Evolutionary conservation across 768 basidiomycete species (phyloP), one percentile per base, ranked within the genome.

Genomic region (Tylopilus sp.): DNA sequence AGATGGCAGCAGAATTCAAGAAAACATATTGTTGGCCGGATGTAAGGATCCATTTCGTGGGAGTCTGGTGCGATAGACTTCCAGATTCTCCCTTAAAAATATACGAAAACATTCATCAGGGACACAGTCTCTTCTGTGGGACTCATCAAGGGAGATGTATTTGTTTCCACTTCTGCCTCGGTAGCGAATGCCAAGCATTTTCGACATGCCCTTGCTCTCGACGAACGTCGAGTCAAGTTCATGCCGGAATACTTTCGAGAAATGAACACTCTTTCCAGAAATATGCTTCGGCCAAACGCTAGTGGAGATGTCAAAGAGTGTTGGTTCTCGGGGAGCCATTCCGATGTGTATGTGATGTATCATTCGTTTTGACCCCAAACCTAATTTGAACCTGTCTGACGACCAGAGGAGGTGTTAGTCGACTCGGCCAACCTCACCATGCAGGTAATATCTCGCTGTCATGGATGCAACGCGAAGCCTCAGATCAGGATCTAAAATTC

Each of bases 1-100:
- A 28, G 26, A 31, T 15, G 56, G 57, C 54, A 44, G 30, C 18
- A 1, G 30, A 33, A 9, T 71, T 71, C 64, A 71, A 69, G 47
- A 44, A 44, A 11, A 56, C 48, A 0, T 71, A 66, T 33, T 69
- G 61, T 21, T 35, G 62, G 36, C 3, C n/a, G 3, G 40, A 50
- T 20, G 64, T 67, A 18, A 46, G 54, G 18, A 53, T 71, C 0
- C 71, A 72, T 50, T 72, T 71, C 30, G 40, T 71, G 1, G 71
- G 71, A 2, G 69, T 59, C 18, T 73, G 71, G 71, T 72, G 45
- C 4, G 36, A 6, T 17, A 9, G 43, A 10, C 18, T 7, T 9
- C 21, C 10, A n/a, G 15, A 6, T 50, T 20, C 3, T 33, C 4
- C 12, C 21, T 30, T 22, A 8, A 8, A 10, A 30, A 28, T 28